Percentiles rank a stretch among this genome's conserved stretches.
Evolutionary conservation across 2,329 filamentous ascomycete genomes (phyloP).

Genomic region (Arthroderma sp.): DNA sequence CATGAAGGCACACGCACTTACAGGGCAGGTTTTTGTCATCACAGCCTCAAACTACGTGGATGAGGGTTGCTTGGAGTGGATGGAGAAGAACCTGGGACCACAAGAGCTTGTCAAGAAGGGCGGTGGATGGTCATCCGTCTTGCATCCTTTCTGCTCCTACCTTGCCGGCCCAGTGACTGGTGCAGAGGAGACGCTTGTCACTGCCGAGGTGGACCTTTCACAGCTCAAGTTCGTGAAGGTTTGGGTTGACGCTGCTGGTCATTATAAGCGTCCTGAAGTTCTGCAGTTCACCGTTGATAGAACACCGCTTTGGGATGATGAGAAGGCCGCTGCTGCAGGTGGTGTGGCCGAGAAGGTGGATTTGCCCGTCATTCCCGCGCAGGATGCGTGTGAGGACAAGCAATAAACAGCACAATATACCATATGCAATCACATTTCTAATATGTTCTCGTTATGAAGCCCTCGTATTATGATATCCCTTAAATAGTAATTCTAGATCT

Average conservation of each 20-base stretch:
- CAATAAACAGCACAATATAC: too few relatives aligned
- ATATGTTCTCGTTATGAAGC: too few relatives aligned
- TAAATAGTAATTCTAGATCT: too few relatives aligned
- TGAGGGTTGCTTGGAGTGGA: constrained; percentile 28
- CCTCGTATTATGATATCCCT: too few relatives aligned
- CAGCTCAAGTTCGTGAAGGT: constrained; percentile 23
- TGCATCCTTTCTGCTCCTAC: constrained; percentile 24
- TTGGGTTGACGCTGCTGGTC: constrained; percentile 24
- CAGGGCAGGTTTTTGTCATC: constrained; percentile 33
- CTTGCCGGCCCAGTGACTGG: constrained; percentile 24
- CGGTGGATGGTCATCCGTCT: constrained; percentile 23
- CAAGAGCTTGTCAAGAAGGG: constrained; percentile 22
- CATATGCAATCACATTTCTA: too few relatives aligned
- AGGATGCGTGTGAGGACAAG: too few relatives aligned
- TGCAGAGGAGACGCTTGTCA: constrained; percentile 20
- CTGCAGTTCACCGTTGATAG: constrained; percentile 20
- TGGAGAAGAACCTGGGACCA: constrained; percentile 23
- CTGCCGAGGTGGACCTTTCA: constrained; percentile 23
- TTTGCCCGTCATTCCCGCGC: too few relatives aligned
- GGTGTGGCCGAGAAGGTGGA: neutral
- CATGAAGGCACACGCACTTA: constrained; percentile 35
- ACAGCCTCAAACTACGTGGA: constrained; percentile 32
- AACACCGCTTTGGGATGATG: constrained; percentile 20
- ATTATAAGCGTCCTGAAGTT: constrained; percentile 25
- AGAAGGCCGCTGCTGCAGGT: constrained; percentile 8